Conservation (phyloP, 1,284 basidiomycete species). For the Moesziomyces sp. region DNA sequence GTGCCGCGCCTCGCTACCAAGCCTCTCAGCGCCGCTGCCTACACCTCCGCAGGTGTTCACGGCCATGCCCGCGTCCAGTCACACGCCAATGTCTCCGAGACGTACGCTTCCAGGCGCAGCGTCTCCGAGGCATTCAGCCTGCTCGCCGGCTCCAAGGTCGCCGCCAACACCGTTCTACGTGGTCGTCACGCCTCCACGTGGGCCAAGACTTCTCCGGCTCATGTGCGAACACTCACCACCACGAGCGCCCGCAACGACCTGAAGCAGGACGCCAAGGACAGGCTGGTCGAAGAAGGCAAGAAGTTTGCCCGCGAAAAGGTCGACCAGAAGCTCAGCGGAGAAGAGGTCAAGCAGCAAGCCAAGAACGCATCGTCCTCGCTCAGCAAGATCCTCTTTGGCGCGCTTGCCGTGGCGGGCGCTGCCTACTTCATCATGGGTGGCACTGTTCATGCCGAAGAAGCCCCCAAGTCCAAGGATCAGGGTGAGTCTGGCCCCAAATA, state of each 20-base stretch:
- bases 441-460: slow-evolving; percentile 27
- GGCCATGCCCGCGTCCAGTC: not conserved
- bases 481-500: slow-evolving; percentile 13
- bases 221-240: slow-evolving; percentile 11
- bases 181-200: slow-evolving; percentile 25
- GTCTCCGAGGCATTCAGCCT: slow-evolving; percentile 26
- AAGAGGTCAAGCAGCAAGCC: slow-evolving; percentile 24
- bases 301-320: slow-evolving; percentile 26
- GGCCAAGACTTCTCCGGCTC: not conserved
- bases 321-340: slow-evolving; percentile 5
- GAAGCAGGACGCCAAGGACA: slow-evolving; percentile 26
- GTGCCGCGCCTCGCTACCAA: slow-evolving; percentile 31
- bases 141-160: slow-evolving; percentile 32
- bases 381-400: slow-evolving; percentile 31
- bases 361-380: slow-evolving; percentile 18
- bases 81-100: not conserved
- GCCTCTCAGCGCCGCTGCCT: not conserved
- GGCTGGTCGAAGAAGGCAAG: slow-evolving; percentile 30
- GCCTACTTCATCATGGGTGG: slow-evolving; percentile 27
- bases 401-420: slow-evolving; percentile 24
- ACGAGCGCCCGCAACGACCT: slow-evolving; percentile 10
- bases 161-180: slow-evolving; percentile 26
- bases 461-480: slow-evolving; percentile 3
- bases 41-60: not conserved
- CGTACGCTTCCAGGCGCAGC: slow-evolving; percentile 19